A percentile compares a stretch with the other conserved stretches of the same genome.
Conservation (phyloP, 306 rosid genomes). For the Erythrophleum fordii region DNA sequence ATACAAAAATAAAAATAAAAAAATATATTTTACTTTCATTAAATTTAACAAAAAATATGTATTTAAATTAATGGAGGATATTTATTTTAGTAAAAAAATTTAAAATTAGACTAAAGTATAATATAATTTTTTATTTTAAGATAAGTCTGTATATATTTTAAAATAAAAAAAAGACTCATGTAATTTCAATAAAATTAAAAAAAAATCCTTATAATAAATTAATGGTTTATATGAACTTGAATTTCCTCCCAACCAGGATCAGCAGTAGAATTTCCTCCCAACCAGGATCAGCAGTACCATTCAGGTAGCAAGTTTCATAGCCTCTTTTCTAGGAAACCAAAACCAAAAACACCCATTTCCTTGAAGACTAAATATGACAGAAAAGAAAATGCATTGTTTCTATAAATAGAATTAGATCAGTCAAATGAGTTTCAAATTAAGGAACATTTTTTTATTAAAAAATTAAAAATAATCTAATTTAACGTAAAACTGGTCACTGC, state of each 20-base stretch:
- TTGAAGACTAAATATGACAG: not conserved
- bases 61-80: too few relatives aligned
- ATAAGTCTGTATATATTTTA: too few relatives aligned
- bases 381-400: not conserved
- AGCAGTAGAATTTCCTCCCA: not conserved
- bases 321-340: not conserved
- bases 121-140: too few relatives aligned
- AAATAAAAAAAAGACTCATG: too few relatives aligned
- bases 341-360: not conserved
- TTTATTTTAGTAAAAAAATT: too few relatives aligned
- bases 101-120: too few relatives aligned
- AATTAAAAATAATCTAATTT: not conserved
- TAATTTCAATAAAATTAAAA: not conserved
- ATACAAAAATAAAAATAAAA: too few relatives aligned
- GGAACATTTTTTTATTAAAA: not conserved
- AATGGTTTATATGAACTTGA: not conserved
- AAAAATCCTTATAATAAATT: not conserved
- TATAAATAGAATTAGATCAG: not conserved
- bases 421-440: not conserved
- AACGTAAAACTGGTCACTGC: not conserved
- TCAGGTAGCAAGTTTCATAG: not conserved
- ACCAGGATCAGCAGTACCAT: not conserved
- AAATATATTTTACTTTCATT: too few relatives aligned
- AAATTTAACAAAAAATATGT: too few relatives aligned
- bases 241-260: not conserved